Evolutionary conservation across 2,329 filamentous ascomycete genomes (phyloP).

Genomic region (Colletotrichum sp.): DNA sequence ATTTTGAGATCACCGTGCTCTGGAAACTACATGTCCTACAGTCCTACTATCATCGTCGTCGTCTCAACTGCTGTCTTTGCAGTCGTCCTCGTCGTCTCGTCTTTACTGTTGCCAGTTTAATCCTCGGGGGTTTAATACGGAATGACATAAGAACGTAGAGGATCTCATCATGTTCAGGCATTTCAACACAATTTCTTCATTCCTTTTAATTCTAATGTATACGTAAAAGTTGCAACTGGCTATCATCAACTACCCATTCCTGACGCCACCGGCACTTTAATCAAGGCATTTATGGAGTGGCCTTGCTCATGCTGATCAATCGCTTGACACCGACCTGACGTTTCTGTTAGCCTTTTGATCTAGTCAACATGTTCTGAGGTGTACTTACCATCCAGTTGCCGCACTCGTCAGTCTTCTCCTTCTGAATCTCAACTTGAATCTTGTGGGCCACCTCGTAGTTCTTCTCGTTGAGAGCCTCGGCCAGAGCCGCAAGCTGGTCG

Average conservation of each 20-base stretch:
- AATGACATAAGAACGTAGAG: background rate
- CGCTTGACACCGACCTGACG: constrained; percentile 75
- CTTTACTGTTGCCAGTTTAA: background rate
- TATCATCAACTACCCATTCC: constrained; percentile 13
- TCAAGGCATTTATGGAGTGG: constrained; percentile 59
- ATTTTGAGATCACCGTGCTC: background rate
- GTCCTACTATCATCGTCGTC: background rate
- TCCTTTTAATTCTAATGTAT: constrained; percentile 19
- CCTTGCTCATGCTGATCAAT: constrained; percentile 80
- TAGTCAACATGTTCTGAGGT: background rate
- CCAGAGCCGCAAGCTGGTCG: constrained; percentile 67
- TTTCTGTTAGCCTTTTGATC: constrained; percentile 42
- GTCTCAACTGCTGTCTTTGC: background rate
- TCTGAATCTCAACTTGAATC: constrained; percentile 78
- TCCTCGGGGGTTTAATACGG: background rate
- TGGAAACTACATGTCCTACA: background rate
- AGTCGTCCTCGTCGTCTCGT: background rate
- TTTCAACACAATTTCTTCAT: background rate
- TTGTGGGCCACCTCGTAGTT: constrained; percentile 72
- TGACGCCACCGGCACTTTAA: background rate
- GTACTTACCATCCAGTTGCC: constrained; percentile 84
- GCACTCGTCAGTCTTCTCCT: constrained; percentile 79
- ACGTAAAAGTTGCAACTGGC: constrained; percentile 17
- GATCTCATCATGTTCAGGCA: background rate
- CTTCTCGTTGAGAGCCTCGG: constrained; percentile 70